Evolutionary conservation across 2,329 filamentous ascomycete species (phyloP), one percentile per base, ranked within the genome.

Genomic region (Alternaria sp.): DNA sequence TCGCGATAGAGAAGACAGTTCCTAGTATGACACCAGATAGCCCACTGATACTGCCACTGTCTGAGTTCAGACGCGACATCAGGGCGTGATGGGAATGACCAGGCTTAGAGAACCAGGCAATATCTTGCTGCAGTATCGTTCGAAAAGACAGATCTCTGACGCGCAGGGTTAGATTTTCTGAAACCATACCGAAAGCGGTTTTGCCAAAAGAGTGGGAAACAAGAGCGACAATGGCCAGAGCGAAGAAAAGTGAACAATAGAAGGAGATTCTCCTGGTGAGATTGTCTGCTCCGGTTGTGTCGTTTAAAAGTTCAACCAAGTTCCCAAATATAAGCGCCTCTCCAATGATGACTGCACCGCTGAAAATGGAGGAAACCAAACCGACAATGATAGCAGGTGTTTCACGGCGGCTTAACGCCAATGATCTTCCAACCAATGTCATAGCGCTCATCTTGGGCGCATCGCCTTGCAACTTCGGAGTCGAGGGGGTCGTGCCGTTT

Each of bases 111-210:
- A 82, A 83, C 81, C 81, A 84, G 9, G 76, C 61, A 71, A 87
- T 83, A 58, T 86, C 83, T 66, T 87, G 85, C 21, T 81, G 78
- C 5, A 88, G 76, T 1, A 85, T 82, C 48, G 82, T 83, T 45
- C 80, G 77, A 54, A 88, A 76, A 2, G 81, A 80, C 5, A 77
- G 65, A 33, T 79, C 77, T 40, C 81, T 78, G 11, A 83, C 76
- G 11, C 80, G 77, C 14, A 78, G 71, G 6, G 81, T 77, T 23
- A 83, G 71, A 33, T 80, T 77, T 26, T 82, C 79, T 1, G 82
- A 82, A 1, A 81, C 80, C 9, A 81, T 65, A 3, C 82, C 82
- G 59, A 84, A 84, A 7, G 78, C 77, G n/a, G 76, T 79, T 17
- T 82, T 81, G 29, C 78, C 80, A 11, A 71, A 68, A 8, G 75